Conservation (phyloP, 2,329 filamentous ascomycete genomes). For the Beauveria bassiana region DNA sequence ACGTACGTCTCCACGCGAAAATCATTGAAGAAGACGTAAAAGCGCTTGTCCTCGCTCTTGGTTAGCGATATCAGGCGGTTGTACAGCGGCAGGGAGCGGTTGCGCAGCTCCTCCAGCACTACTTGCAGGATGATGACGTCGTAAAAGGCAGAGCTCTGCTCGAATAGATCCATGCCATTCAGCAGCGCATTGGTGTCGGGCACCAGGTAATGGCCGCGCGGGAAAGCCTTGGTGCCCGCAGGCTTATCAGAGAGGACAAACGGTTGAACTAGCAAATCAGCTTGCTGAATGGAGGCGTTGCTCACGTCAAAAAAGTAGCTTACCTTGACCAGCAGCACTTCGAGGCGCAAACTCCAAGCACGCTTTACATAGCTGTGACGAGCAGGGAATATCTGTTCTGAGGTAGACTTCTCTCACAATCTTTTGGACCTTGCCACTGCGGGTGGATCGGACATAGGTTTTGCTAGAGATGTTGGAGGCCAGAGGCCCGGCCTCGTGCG, state of each 20-base stretch:
- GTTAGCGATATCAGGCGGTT: conserved; percentile 86
- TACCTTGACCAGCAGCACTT: conserved; percentile 72
- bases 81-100: conserved; percentile 88
- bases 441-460: conserved; percentile 88
- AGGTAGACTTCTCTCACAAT: conserved; percentile 96
- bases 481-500: conserved; percentile 41
- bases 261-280: conserved; percentile 51
- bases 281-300: conserved; percentile 9
- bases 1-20: conserved; percentile 91
- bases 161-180: conserved; percentile 94
- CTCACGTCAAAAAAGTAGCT: conserved; percentile 18
- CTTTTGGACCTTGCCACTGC: conserved; percentile 96
- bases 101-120: conserved; percentile 91
- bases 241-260: conserved; percentile 87
- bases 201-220: conserved; percentile 85
- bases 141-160: conserved; percentile 84
- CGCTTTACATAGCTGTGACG: conserved; percentile 73
- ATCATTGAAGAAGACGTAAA: conserved; percentile 99
- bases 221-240: conserved; percentile 72
- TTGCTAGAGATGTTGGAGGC: conserved; percentile 84
- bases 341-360: conserved; percentile 70
- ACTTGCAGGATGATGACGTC: conserved; percentile 97
- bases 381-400: conserved; percentile 94
- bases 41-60: conserved; percentile 93
- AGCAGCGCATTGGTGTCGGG: conserved; percentile 95